Conservation (phyloP, 2,329 filamentous ascomycete species). For the Apiospora sp. region DNA sequence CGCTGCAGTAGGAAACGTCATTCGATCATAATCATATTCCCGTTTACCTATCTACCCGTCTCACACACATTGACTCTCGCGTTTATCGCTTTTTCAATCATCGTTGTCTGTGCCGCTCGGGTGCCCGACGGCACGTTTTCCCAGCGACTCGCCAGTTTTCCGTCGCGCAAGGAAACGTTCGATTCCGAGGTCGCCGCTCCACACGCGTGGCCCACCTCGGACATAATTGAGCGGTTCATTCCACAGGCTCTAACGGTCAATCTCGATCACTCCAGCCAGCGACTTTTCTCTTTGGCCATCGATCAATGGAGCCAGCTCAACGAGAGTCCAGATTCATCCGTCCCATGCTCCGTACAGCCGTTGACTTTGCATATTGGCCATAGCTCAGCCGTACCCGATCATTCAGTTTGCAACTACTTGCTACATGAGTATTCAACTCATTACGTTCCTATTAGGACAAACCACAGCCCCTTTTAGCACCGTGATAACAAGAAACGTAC, state of each 20-base stretch:
- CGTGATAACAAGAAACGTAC: background rate
- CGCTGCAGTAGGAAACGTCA: background rate
- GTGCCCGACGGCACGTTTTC: background rate
- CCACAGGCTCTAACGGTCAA: background rate
- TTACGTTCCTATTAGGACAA: background rate
- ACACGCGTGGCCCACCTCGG: background rate
- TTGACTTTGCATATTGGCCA: background rate
- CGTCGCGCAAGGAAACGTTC: background rate
- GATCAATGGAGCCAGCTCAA: background rate
- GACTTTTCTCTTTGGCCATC: background rate
- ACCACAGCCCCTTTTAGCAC: background rate
- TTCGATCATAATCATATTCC: background rate
- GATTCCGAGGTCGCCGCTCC: background rate
- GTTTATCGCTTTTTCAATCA: background rate
- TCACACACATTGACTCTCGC: background rate
- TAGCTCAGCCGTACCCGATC: background rate
- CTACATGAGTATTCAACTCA: background rate
- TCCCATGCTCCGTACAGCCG: background rate
- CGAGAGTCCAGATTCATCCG: background rate
- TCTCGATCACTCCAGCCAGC: background rate
- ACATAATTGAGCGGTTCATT: background rate
- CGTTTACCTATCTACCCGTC: background rate
- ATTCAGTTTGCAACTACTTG: background rate
- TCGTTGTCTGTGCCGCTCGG: background rate
- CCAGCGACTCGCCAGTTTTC: background rate